Percentiles rank a stretch among this genome's conserved stretches.
These are phyloP conservation scores for Penicillium rolfsii DNA, from an alignment of 2,329 filamentous ascomycete species.

Conservation along the genomic window DNA sequence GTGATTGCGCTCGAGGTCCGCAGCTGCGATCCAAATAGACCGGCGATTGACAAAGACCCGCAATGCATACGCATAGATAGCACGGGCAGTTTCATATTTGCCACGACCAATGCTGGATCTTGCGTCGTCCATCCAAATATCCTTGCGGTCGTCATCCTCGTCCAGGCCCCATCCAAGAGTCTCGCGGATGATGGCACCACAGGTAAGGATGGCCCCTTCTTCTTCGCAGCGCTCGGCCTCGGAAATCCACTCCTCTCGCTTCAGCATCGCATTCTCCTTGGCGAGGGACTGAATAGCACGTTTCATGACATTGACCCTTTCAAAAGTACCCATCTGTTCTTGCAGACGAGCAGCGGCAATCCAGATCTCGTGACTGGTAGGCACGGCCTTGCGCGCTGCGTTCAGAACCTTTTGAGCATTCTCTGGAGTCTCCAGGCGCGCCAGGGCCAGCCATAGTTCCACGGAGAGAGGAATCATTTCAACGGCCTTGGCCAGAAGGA, in stretches of 20 bases:
- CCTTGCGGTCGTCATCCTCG: slow-evolving; percentile 93
- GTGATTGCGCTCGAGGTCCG: slow-evolving; percentile 87
- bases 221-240: slow-evolving; percentile 95
- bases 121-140: slow-evolving; percentile 94
- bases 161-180: slow-evolving; percentile 92
- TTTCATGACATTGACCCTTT: slow-evolving; percentile 90
- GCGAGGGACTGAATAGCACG: slow-evolving; percentile 85
- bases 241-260: slow-evolving; percentile 93
- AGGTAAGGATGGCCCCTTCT: slow-evolving; percentile 84
- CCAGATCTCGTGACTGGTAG: slow-evolving; percentile 94
- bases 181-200: slow-evolving; percentile 85
- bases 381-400: slow-evolving; percentile 88
- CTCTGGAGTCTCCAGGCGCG: slow-evolving; percentile 83
- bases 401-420: slow-evolving; percentile 96
- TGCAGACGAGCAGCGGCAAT: slow-evolving; percentile 89
- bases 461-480: slow-evolving; percentile 93
- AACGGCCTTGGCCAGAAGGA: slow-evolving; percentile 90
- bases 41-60: slow-evolving; percentile 87
- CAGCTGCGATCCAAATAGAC: slow-evolving; percentile 86
- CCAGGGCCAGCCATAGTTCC: slow-evolving; percentile 92
- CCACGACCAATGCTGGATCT: slow-evolving; percentile 78
- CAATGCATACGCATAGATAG: slow-evolving; percentile 89
- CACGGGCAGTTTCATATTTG: slow-evolving; percentile 85
- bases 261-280: slow-evolving; percentile 93
- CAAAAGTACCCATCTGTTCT: slow-evolving; percentile 80